Conservation (phyloP, 2,329 filamentous ascomycete species). For the Trichoderma hamatum region DNA sequence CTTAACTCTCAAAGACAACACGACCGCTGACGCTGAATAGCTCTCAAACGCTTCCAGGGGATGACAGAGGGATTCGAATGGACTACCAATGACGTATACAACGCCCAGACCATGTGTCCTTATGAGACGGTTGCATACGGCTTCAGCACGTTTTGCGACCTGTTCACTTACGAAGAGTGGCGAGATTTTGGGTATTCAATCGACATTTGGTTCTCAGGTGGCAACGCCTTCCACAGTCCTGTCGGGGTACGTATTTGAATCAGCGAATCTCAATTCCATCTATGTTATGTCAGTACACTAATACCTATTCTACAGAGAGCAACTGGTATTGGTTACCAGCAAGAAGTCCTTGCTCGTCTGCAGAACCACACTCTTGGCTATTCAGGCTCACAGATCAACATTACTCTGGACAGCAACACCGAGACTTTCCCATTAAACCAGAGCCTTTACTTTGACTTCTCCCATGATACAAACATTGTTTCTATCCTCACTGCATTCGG, state of each 20-base stretch:
- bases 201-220: constrained; percentile 67
- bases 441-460: constrained; percentile 75
- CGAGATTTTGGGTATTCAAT: constrained; percentile 70
- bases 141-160: constrained; percentile 71
- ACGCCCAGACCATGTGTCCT: constrained; percentile 71
- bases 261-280: neutral
- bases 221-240: constrained; percentile 64
- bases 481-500: constrained; percentile 73
- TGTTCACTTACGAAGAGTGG: constrained; percentile 79
- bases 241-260: constrained; percentile 52
- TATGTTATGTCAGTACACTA: neutral
- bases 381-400: constrained; percentile 64
- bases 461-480: constrained; percentile 75
- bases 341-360: constrained; percentile 72
- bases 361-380: constrained; percentile 66
- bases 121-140: constrained; percentile 80
- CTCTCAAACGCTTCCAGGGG: constrained; percentile 60
- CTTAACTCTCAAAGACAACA: neutral
- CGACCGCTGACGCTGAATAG: constrained; percentile 37
- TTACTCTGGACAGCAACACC: constrained; percentile 69
- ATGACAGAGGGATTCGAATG: constrained; percentile 63
- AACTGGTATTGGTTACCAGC: constrained; percentile 72
- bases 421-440: constrained; percentile 75
- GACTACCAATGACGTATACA: constrained; percentile 65
- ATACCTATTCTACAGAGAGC: constrained; percentile 52